These are phyloP conservation scores for Citrus cavaleriei DNA, from an alignment of 345 rosid genomes.

Conservation along the genomic window DNA sequence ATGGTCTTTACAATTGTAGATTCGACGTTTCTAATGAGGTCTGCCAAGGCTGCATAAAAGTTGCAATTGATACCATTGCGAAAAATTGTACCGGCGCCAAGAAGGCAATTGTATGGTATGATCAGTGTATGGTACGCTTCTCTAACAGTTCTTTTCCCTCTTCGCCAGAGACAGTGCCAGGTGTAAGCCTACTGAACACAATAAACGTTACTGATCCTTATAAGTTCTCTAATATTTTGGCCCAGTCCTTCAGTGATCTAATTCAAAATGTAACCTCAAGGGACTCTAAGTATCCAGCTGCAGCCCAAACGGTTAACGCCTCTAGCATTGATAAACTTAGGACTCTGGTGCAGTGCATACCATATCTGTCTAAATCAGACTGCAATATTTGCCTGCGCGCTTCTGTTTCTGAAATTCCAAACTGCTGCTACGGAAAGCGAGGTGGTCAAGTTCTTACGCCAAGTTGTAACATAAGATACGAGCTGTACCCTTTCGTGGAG, in stretches of 20 bases:
- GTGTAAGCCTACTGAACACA: too few species aligned
- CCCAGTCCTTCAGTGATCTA: neutral
- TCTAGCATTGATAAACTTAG: neutral
- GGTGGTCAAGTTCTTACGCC: slow-evolving; percentile 7
- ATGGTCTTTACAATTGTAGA: too few species aligned
- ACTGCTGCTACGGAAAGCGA: neutral
- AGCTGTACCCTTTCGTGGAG: neutral
- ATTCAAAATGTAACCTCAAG: neutral
- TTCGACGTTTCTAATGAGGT: too few species aligned
- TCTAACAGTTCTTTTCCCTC: too few species aligned
- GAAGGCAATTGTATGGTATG: too few species aligned
- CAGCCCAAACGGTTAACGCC: neutral
- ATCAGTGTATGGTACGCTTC: too few species aligned
- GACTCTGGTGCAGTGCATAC: neutral
- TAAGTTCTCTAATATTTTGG: neutral
- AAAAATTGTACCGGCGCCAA: too few species aligned
- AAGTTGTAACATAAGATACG: slow-evolving; percentile 15
- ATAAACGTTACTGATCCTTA: neutral
- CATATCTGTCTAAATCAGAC: neutral
- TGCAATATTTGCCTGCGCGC: neutral
- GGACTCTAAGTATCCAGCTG: neutral
- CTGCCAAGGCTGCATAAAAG: too few species aligned
- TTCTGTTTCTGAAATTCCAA: rapidly evolving
- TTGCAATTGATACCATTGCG: too few species aligned
- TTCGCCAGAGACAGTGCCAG: too few species aligned